Evolutionary conservation across 148 eudicot genomes (phyloP).

Genomic region (Rheum nobile): DNA sequence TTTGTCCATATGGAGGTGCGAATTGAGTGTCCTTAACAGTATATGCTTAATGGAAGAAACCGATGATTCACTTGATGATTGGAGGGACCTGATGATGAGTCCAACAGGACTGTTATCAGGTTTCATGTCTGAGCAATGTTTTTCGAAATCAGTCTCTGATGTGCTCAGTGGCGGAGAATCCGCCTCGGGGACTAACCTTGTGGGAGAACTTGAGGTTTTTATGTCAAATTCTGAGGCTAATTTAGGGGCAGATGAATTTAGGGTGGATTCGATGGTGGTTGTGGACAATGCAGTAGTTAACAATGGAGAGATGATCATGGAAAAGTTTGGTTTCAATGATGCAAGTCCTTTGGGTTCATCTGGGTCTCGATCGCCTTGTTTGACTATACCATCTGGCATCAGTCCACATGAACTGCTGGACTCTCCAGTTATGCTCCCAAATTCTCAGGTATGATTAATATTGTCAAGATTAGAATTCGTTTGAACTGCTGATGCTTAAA

Average conservation of each 20-base stretch:
- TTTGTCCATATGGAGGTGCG: background rate
- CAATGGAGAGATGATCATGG: background rate
- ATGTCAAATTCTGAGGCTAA: background rate
- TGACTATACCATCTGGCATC: constrained; percentile 11
- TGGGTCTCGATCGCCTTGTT: background rate
- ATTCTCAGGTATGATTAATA: constrained; percentile 3
- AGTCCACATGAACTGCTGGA: constrained; percentile 2
- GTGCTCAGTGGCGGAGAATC: background rate
- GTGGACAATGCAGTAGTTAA: background rate
- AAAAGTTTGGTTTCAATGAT: background rate
- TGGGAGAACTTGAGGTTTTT: background rate
- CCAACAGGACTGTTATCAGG: background rate
- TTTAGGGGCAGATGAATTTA: background rate
- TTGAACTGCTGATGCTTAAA: background rate
- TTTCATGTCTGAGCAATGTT: background rate
- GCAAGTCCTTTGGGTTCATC: constrained; percentile 1
- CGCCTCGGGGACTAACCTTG: too few species aligned
- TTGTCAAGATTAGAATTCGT: background rate
- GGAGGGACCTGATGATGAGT: constrained; percentile 5
- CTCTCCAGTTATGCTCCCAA: constrained; percentile 8
- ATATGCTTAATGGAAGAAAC: background rate
- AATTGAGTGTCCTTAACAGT: background rate
- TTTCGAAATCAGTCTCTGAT: background rate
- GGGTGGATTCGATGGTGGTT: background rate
- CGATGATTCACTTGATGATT: constrained; percentile 7